These are phyloP conservation scores for Shiraia sp. DNA, from an alignment of 2,329 filamentous ascomycete species.

Conservation along the genomic window DNA sequence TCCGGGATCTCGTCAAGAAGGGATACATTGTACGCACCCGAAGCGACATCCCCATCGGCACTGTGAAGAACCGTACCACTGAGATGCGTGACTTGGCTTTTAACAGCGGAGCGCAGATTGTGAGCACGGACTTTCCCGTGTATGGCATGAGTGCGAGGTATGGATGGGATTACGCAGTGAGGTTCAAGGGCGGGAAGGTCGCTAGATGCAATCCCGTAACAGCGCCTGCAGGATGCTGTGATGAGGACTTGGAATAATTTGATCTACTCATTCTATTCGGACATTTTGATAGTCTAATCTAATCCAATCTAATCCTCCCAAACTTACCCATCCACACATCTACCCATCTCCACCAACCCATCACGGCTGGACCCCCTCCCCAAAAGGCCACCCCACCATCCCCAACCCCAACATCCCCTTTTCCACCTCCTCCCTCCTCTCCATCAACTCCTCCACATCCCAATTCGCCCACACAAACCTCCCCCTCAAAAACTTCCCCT, in stretches of 20 bases:
- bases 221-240: conserved; percentile 43
- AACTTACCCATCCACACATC: no score
- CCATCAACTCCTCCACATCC: conserved; percentile 40
- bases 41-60: conserved; percentile 52
- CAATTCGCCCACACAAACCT: conserved; percentile 30
- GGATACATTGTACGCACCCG: conserved; percentile 57
- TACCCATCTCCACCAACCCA: no score
- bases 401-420: conserved; percentile 27
- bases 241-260: conserved; percentile 24
- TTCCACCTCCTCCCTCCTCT: conserved; percentile 29
- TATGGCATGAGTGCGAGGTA: conserved; percentile 54
- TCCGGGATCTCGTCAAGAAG: conserved; percentile 51
- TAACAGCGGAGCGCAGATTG: conserved; percentile 54
- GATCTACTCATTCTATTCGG: no score
- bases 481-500: conserved; percentile 22
- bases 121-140: conserved; percentile 54
- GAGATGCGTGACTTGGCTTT: conserved; percentile 52
- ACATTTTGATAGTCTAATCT: no score
- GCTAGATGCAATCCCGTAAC: conserved; percentile 45
- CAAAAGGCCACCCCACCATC: conserved; percentile 22
- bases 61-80: conserved; percentile 47
- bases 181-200: conserved; percentile 30
- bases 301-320: no score
- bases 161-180: conserved; percentile 53
- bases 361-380: no score